These are phyloP conservation scores for Candolleomyces aberdarensis DNA, from an alignment of 768 basidiomycete genomes.

Conservation along the genomic window DNA sequence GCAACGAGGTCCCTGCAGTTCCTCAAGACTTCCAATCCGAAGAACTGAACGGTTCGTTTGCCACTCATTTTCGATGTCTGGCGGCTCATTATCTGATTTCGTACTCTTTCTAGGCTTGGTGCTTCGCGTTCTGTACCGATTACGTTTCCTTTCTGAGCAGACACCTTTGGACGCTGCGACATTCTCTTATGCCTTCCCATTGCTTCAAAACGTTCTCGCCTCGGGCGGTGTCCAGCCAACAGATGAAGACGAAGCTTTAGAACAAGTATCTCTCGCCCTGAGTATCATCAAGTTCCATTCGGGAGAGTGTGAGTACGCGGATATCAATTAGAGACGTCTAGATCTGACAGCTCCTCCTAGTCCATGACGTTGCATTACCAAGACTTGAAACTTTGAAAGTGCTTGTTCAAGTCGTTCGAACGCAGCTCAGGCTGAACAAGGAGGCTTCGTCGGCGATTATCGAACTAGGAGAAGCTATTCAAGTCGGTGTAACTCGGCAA, in stretches of 20 bases:
- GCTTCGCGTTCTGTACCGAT: conserved; percentile 79
- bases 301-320: conserved; percentile 58
- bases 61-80: neutral
- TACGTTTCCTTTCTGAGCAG: conserved; percentile 80
- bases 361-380: conserved; percentile 70
- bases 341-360: conserved; percentile 33
- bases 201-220: conserved; percentile 65
- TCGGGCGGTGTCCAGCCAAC: conserved; percentile 64
- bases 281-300: conserved; percentile 70
- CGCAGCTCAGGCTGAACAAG: conserved; percentile 79
- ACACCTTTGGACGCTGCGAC: conserved; percentile 82
- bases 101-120: conserved; percentile 55
- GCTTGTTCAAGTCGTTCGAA: conserved; percentile 68
- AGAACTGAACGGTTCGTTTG: conserved; percentile 54
- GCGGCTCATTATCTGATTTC: conserved; percentile 1
- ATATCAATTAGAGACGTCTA: neutral
- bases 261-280: conserved; percentile 73
- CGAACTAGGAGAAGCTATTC: conserved; percentile 78
- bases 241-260: conserved; percentile 71
- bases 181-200: conserved; percentile 76
- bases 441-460: conserved; percentile 79
- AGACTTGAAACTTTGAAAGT: conserved; percentile 64
- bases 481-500: conserved; percentile 52
- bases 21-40: conserved; percentile 75
- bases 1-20: conserved; percentile 59